Evolutionary conservation across 768 basidiomycete species (phyloP).

Genomic region (Podaxis pistillaris): DNA sequence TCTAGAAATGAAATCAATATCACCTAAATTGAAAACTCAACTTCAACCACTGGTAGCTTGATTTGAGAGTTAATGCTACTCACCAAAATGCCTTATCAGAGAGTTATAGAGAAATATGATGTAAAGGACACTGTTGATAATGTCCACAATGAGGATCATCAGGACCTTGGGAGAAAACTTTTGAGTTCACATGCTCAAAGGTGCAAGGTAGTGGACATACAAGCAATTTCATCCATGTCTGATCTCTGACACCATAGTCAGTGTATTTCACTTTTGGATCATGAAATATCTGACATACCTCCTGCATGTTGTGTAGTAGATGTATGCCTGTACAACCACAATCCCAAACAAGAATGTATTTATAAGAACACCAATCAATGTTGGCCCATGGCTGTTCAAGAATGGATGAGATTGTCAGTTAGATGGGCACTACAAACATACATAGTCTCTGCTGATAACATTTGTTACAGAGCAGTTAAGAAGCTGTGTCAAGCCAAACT

Average conservation of each 20-base stretch:
- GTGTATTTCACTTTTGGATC: not conserved
- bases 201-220: slow-evolving; percentile 26
- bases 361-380: slow-evolving; percentile 46
- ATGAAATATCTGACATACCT: slow-evolving; percentile 23
- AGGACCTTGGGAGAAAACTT: slow-evolving; percentile 28
- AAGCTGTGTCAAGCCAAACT: no score
- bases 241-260: slow-evolving; percentile 33
- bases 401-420: no score
- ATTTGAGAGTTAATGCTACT: not conserved
- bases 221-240: slow-evolving; percentile 42
- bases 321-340: slow-evolving; percentile 45
- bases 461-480: no score
- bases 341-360: slow-evolving; percentile 49
- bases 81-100: slow-evolving; percentile 46
- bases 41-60: not conserved
- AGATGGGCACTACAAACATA: no score
- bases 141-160: slow-evolving; percentile 44
- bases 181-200: slow-evolving; percentile 15
- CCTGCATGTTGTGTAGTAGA: slow-evolving; percentile 41
- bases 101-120: slow-evolving; percentile 44
- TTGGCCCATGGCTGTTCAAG: slow-evolving; percentile 41
- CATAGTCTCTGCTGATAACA: no score
- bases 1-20: slow-evolving; percentile 10
- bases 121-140: slow-evolving; percentile 44
- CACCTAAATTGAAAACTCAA: slow-evolving; percentile 14